Evolutionary conservation across 306 rosid species (phyloP).

Genomic region (Fragaria nilgerrensis): DNA sequence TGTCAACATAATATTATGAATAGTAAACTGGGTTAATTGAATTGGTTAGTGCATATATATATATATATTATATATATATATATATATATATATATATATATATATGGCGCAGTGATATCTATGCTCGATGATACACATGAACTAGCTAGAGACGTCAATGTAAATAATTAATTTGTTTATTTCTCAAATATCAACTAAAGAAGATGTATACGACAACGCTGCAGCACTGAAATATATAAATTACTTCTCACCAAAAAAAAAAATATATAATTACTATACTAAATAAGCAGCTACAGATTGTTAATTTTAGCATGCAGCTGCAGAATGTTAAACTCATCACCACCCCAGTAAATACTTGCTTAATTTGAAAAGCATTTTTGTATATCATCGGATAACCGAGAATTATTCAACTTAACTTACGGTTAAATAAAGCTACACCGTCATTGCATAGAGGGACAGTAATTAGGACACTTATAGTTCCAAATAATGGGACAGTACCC

Average conservation of each 20-base stretch:
- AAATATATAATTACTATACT: too few species aligned
- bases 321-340: not conserved
- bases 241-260: too few species aligned
- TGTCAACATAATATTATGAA: not conserved
- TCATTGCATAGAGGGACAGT: not conserved
- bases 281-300: not conserved
- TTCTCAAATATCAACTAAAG: not conserved
- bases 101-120: too few species aligned
- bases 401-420: too few species aligned
- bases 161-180: not conserved
- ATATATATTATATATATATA: too few species aligned
- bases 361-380: not conserved
- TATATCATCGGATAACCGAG: too few species aligned
- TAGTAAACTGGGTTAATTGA: not conserved
- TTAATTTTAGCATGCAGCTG: not conserved
- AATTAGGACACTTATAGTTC: slow-evolving; percentile 9
- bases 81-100: not conserved
- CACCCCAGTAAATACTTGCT: too few species aligned
- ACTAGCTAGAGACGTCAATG: not conserved
- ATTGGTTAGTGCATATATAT: not conserved
- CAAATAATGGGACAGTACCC: slow-evolving; percentile 8
- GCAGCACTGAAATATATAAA: not conserved
- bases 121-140: not conserved
- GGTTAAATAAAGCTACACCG: not conserved
- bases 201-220: not conserved